Evolutionary conservation across 2,329 filamentous ascomycete genomes (phyloP), one percentile per base, ranked within the genome.

Genomic region (Aureobasidium sp.): DNA sequence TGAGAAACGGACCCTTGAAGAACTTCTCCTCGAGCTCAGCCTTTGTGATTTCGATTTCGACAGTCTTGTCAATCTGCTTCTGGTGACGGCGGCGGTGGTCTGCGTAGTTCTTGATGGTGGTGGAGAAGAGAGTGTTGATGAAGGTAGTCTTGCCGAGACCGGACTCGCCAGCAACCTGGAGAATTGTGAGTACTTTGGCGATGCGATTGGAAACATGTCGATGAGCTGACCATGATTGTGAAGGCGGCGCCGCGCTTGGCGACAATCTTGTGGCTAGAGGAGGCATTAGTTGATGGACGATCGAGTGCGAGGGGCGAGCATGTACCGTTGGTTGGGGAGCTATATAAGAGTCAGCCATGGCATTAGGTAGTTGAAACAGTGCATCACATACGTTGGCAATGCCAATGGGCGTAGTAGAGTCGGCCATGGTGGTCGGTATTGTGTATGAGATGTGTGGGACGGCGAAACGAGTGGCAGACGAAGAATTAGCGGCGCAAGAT

Each of bases 21-120:
- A 99, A 99, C 83, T 99, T 99, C 88, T 99, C 94, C 81, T 99
- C 94, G 66, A 99, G 82, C 82, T 99, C 94, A 63, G 94, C 94
- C 85, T 99, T 99, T 77, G 94, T 99, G 75, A 99, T 99, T 79
- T 99, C 94, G 70, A 99, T 99, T 82, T 99, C 95, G 67, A 99
- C 94, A 11, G 94, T 99, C 86, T 97, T 97, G 82, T 99, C 94
- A 69, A 97, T 86, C 83, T 99, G 94, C 86, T 99, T 99, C 80
- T 94, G 90, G 79, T 99, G 94, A 74, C 94, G 90, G 79, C 91
- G 90, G 85, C 96, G 96, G 86, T 99, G 93, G 79, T 99, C 94
- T 84, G 94, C 94, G 78, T 99, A 99, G 85, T 97, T 99, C 85
- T 99, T 99, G 86, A 99, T 99, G 71, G 94, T 99, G 68, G 95